Percentiles rank a stretch among this genome's conserved stretches.
These are phyloP conservation scores for Drechslerella coelobrocha DNA, from an alignment of 2,329 filamentous ascomycete genomes.

Conservation along the genomic window DNA sequence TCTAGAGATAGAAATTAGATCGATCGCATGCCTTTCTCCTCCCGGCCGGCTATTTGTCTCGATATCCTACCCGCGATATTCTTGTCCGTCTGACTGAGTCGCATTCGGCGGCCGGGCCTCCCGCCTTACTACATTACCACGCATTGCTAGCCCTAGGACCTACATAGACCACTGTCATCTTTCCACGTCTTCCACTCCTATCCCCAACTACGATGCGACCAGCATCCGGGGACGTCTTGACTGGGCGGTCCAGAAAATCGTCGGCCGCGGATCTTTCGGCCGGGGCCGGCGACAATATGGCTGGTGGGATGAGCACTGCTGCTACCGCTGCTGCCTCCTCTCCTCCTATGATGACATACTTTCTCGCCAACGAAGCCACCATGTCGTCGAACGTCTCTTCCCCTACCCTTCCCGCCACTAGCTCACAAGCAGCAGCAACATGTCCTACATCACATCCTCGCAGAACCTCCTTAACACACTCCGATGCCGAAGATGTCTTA, in stretches of 20 bases:
- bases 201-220: slow-evolving; percentile 32
- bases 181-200: no score
- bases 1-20: no score
- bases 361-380: slow-evolving; percentile 63
- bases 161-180: neutral
- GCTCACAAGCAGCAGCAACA: slow-evolving; percentile 50
- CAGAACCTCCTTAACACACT: slow-evolving; percentile 23
- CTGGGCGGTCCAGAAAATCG: slow-evolving; percentile 54
- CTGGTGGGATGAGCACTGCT: slow-evolving; percentile 38
- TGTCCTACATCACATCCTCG: slow-evolving; percentile 11
- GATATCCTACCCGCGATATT: neutral
- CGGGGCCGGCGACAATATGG: slow-evolving; percentile 43
- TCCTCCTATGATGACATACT: slow-evolving; percentile 63
- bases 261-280: slow-evolving; percentile 52
- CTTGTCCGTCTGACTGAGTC: neutral
- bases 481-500: slow-evolving; percentile 20
- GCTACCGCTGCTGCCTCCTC: slow-evolving; percentile 51
- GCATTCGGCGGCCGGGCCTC: neutral
- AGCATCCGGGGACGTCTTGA: slow-evolving; percentile 49
- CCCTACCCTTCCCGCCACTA: slow-evolving; percentile 54
- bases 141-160: slow-evolving; percentile 3
- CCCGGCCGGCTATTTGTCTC: slow-evolving; percentile 11
- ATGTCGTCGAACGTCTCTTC: slow-evolving; percentile 57
- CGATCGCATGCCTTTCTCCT: slow-evolving; percentile 2
- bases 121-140: neutral